These are phyloP conservation scores for Lachnellula cervina DNA, from an alignment of 2,329 filamentous ascomycete genomes.

Conservation along the genomic window DNA sequence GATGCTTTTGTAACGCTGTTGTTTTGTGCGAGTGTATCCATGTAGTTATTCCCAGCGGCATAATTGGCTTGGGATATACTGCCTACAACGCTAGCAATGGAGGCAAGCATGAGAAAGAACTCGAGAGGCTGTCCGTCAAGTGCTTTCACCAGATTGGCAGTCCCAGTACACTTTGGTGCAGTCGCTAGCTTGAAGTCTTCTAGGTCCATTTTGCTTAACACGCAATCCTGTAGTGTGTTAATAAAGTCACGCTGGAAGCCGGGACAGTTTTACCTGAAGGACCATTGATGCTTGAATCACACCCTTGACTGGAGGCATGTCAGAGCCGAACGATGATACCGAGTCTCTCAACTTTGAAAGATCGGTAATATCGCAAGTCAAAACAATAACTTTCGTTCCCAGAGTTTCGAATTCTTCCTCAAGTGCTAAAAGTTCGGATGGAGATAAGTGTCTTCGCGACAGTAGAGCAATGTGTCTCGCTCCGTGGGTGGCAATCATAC, in stretches of 20 bases:
- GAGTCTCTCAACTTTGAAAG: not conserved
- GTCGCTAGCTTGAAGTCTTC: constrained; percentile 8
- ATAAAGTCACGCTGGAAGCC: not conserved
- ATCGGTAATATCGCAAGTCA: constrained; percentile 14
- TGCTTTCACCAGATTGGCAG: constrained; percentile 10
- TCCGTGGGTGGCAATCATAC: constrained; percentile 10
- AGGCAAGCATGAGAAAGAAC: constrained; percentile 31
- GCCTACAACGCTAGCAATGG: constrained; percentile 23
- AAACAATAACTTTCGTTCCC: constrained; percentile 11
- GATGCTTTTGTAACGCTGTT: not conserved
- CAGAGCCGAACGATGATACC: not conserved
- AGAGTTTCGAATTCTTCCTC: constrained; percentile 5
- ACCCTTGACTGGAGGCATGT: constrained; percentile 13
- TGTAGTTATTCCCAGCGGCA: constrained; percentile 28
- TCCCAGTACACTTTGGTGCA: constrained; percentile 14
- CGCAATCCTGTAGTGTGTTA: constrained; percentile 6
- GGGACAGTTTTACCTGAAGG: constrained; percentile 7
- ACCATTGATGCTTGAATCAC: constrained; percentile 17
- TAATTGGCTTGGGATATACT: constrained; percentile 11
- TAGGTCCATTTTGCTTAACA: constrained; percentile 13
- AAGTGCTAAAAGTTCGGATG: not conserved
- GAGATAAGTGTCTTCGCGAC: constrained; percentile 7
- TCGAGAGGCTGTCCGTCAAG: not conserved
- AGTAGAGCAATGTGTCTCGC: constrained; percentile 13
- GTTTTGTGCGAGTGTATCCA: constrained; percentile 9